Conservation (phyloP, 768 basidiomycete genomes). For the Leccinum subgranulosum region DNA sequence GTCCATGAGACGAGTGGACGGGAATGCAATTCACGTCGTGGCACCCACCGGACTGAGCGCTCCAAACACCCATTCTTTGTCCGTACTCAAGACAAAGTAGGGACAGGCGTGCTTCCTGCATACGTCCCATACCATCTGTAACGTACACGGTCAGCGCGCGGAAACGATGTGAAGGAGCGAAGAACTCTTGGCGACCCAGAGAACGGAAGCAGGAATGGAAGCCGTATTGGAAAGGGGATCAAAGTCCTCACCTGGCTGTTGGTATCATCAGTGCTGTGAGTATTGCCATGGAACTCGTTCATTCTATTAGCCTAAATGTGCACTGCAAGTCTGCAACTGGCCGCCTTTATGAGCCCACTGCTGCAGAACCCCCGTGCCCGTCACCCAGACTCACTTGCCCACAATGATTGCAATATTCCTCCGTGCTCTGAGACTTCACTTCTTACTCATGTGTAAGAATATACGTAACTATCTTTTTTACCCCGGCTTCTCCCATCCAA, state of each 20-base stretch:
- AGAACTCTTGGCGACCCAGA: no score
- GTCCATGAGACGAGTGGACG: background rate
- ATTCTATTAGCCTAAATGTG: no score
- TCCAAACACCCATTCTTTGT: conserved; percentile 17
- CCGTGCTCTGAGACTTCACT: no score
- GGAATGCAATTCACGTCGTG: background rate
- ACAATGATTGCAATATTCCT: no score
- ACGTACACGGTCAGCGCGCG: no score
- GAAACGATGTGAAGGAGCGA: no score
- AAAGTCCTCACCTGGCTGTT: background rate
- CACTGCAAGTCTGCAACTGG: no score
- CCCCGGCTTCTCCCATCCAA: background rate
- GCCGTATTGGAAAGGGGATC: background rate
- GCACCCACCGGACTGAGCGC: background rate
- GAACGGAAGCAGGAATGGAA: background rate
- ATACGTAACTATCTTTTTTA: background rate
- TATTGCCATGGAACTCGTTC: no score
- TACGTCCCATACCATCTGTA: conserved; percentile 17
- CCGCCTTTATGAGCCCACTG: no score
- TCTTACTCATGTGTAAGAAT: background rate
- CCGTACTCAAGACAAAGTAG: conserved; percentile 16
- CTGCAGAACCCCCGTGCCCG: no score
- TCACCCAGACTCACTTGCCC: no score
- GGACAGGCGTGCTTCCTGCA: conserved; percentile 9
- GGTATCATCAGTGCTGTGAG: background rate